Evolutionary conservation across 2,329 filamentous ascomycete species (phyloP), one percentile per base, ranked within the genome.

Genomic region (Ploettnerulaceae sp.): DNA sequence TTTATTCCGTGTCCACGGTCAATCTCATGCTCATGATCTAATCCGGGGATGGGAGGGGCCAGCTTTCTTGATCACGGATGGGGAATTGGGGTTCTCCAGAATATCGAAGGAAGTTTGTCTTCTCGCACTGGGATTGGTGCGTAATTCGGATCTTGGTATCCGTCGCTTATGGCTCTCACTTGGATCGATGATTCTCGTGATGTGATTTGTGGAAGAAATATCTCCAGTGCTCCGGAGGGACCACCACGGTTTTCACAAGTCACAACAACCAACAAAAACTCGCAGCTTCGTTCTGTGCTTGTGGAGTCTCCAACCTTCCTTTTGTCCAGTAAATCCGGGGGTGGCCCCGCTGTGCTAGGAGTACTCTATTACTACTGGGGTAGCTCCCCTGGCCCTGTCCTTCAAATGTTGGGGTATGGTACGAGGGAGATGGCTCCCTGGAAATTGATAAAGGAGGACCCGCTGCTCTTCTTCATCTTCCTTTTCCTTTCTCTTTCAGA

Each of bases 191-290:
- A 14, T 36, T 24, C 41, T 28, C 24, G 41, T 2, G 3, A 9
- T 42, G 20, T 48, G 39, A 48, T 43, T 38, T 21, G 46, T 36
- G 46, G 46, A 48, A 48, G 15, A 48, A 39, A 11, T 26, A 37
- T 14, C n/a, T n/a, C 17, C 33, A 45, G 20, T 33, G 15, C 38
- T 44, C 41, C 46, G 41, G 33, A 31, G 32, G 25, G 26, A 36
- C 31, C 15, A 15, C 22, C 14, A n/a, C n/a, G 20, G 24, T 32
- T 38, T 21, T 33, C 24, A 17, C 29, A 35, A 18, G n/a, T 28
- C 32, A 18, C 35, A 8, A 11, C 44, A 25, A 21, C 31, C 9
- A 39, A 29, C 36, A 24, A 29, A 7, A 29, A 15, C 12, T 21
- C n/a, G 14, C 18, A n/a, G 26, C 29, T 8, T 24, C 17, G 18